Conservation (phyloP, 345 rosid genomes). For the Gynandropsis gynandra region DNA sequence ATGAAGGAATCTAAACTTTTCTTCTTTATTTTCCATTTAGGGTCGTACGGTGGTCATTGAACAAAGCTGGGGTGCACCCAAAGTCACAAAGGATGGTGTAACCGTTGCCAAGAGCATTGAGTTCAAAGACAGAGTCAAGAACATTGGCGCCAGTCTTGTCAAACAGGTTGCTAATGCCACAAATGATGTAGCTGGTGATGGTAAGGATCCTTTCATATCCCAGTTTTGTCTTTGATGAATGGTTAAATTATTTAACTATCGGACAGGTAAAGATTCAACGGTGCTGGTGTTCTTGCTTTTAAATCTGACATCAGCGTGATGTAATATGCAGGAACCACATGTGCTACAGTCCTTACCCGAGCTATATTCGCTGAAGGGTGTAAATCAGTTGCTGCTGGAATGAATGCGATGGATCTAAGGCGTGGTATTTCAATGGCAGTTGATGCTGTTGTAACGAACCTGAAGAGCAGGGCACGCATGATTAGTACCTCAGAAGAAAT, state of each 20-base stretch:
- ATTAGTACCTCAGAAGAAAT: conserved; percentile 97
- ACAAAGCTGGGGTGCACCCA: conserved; percentile 95
- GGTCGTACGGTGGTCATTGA: conserved; percentile 93
- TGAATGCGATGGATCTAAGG: conserved; percentile 93
- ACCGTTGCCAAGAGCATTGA: conserved; percentile 98
- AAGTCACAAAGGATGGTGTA: conserved; percentile 97
- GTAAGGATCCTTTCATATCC: conserved; percentile 31
- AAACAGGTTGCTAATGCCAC: conserved; percentile 99
- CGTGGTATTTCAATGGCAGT: conserved; percentile 95
- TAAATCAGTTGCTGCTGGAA: conserved; percentile 95
- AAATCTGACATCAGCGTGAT: not conserved
- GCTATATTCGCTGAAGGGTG: conserved; percentile 91
- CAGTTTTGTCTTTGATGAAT: not conserved
- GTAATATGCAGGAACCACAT: conserved; percentile 73
- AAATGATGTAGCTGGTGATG: conserved; percentile 93
- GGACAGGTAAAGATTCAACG: not conserved
- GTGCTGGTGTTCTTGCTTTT: not conserved
- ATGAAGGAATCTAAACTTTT: not conserved
- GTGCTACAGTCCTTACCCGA: conserved; percentile 84
- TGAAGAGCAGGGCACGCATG: conserved; percentile 91
- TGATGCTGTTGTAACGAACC: conserved; percentile 73
- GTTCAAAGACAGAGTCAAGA: conserved; percentile 79
- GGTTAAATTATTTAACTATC: not conserved
- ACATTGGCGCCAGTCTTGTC: conserved; percentile 95
- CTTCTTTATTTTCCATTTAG: conserved; percentile 26